phyloP scores from a whole-genome alignment of 177 flowering plant genomes.

The Vitis hybrid region DNA sequence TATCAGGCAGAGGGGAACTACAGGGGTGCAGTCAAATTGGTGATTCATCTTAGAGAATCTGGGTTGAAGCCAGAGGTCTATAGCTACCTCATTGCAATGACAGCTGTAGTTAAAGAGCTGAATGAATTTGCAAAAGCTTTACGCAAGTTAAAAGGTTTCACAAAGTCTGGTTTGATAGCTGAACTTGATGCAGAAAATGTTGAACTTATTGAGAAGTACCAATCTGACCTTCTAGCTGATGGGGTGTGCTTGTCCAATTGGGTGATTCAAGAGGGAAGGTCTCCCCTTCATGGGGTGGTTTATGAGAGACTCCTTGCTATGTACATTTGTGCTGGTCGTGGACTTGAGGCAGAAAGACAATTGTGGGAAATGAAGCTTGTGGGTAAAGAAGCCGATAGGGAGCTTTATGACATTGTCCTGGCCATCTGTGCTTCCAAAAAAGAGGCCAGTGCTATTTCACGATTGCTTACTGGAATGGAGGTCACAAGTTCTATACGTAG shows the following conservation, averaged over 20 bases:
- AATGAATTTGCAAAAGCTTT: conserved; percentile 78
- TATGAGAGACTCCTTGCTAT: conserved; percentile 90
- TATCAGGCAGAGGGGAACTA: conserved; percentile 76
- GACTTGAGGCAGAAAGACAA: conserved; percentile 80
- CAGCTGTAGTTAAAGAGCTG: conserved; percentile 90
- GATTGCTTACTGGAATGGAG: conserved; percentile 67
- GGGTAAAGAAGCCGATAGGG: conserved; percentile 73
- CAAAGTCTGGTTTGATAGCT: conserved; percentile 53
- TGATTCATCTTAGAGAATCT: conserved; percentile 61
- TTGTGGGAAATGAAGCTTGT: conserved; percentile 89
- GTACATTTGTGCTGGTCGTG: conserved; percentile 90
- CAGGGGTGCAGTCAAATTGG: conserved; percentile 59
- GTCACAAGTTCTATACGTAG: conserved; percentile 36
- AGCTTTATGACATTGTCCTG: conserved; percentile 79
- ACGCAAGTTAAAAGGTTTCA: conserved; percentile 65
- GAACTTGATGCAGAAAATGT: conserved; percentile 57
- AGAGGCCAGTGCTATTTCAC: conserved; percentile 49
- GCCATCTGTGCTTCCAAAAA: conserved; percentile 91
- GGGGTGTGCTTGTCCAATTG: conserved; percentile 66
- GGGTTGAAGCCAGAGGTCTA: conserved; percentile 85
- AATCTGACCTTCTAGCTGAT: conserved; percentile 65
- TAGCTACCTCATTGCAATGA: conserved; percentile 91
- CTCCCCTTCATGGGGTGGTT: conserved; percentile 52
- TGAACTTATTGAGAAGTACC: conserved; percentile 63
- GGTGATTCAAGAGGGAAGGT: conserved; percentile 61